These are phyloP conservation scores for Microbotryum intermedium DNA, from an alignment of 1,284 basidiomycete genomes.

Conservation along the genomic window DNA sequence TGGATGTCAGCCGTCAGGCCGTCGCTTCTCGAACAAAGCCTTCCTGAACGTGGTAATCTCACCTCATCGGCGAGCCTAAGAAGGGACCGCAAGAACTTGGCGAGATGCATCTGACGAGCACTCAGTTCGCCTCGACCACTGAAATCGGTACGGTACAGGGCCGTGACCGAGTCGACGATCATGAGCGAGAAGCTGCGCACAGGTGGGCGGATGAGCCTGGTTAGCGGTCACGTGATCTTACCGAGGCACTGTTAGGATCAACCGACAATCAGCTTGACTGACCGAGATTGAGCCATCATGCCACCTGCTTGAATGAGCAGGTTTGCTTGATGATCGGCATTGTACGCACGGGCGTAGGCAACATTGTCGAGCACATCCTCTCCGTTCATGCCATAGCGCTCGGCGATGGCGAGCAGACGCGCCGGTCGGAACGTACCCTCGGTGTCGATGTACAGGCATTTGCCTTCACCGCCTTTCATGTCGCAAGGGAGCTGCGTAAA, in stretches of 20 bases:
- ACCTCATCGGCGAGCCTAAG: constrained; percentile 95
- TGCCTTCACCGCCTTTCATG: constrained; percentile 98
- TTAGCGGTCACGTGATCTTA: background rate
- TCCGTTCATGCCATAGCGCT: constrained; percentile 88
- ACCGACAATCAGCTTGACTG: constrained; percentile 23
- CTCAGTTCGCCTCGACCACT: constrained; percentile 91
- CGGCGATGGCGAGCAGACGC: constrained; percentile 86
- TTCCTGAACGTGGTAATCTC: too few relatives aligned
- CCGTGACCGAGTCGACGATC: constrained; percentile 94
- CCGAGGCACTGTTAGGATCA: background rate
- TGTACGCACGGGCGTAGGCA: constrained; percentile 96
- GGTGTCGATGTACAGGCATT: constrained; percentile 98
- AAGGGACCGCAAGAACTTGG: constrained; percentile 86
- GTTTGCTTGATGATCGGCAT: constrained; percentile 92
- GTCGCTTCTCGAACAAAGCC: too few relatives aligned
- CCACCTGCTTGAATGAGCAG: constrained; percentile 86
- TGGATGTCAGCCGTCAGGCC: too few relatives aligned
- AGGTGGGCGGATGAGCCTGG: background rate
- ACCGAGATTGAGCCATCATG: constrained; percentile 95
- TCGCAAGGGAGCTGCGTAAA: constrained; percentile 70
- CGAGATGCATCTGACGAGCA: constrained; percentile 92
- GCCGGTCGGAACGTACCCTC: constrained; percentile 98
- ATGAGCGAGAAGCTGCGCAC: constrained; percentile 76
- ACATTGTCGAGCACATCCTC: constrained; percentile 98
- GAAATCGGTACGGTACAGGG: constrained; percentile 92